A percentile compares a stretch with the other conserved stretches of the same genome.
Conservation (phyloP, 768 basidiomycete genomes). For the Suillus clintonianus region DNA sequence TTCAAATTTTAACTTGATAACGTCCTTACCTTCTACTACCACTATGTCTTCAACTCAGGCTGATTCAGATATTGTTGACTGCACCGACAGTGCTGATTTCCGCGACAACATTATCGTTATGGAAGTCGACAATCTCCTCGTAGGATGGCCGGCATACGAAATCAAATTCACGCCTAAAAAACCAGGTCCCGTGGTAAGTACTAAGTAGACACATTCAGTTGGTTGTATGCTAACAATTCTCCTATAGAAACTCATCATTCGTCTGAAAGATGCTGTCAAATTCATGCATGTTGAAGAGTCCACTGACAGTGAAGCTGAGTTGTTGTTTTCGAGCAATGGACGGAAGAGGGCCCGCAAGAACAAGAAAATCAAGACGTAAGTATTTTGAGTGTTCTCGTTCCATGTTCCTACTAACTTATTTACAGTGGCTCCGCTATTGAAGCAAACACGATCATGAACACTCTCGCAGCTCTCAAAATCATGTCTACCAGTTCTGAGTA, state of each 20-base stretch:
- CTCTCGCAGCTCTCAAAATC: background rate
- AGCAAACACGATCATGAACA: background rate
- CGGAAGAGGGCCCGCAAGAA: background rate
- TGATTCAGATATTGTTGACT: background rate
- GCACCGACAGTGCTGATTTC: background rate
- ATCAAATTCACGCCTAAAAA: conserved; percentile 4
- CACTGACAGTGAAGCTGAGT: background rate
- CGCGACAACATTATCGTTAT: background rate
- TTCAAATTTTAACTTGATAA: background rate
- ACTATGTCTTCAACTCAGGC: background rate
- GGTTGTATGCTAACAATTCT: background rate
- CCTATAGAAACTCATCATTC: background rate
- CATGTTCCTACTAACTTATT: background rate
- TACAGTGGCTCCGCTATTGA: background rate
- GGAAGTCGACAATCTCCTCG: background rate
- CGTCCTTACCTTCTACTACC: background rate
- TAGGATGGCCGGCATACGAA: background rate
- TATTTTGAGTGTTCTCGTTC: background rate
- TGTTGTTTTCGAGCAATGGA: background rate
- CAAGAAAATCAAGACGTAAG: background rate
- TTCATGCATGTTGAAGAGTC: background rate
- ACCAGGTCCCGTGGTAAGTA: background rate
- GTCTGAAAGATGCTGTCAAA: background rate
- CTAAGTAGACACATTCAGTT: background rate
- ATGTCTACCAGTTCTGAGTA: background rate